A percentile compares a stretch with the other conserved stretches of the same genome.
These are phyloP conservation scores for Cucumis sativus DNA, from an alignment of 306 rosid genomes.

Conservation along the genomic window DNA sequence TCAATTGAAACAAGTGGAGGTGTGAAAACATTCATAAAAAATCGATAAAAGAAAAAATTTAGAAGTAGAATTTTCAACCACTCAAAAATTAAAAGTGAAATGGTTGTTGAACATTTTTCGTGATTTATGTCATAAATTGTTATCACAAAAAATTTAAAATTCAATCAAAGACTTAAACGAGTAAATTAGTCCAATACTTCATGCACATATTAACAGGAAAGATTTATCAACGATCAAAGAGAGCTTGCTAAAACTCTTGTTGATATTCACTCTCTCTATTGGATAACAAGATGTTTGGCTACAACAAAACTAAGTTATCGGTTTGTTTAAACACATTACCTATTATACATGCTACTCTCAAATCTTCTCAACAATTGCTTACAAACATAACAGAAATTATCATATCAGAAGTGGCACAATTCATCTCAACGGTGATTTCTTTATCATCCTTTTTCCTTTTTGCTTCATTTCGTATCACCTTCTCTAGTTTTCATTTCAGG, in stretches of 20 bases:
- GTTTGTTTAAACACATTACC: background rate
- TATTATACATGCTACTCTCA: background rate
- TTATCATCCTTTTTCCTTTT: background rate
- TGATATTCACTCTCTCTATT: background rate
- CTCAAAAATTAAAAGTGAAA: too few species aligned
- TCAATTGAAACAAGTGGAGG: too few species aligned
- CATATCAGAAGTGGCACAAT: background rate
- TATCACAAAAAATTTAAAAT: background rate
- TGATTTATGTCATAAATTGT: background rate
- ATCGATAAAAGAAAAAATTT: too few species aligned
- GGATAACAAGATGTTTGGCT: background rate
- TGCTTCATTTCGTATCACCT: constrained; percentile 5
- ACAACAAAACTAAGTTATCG: background rate
- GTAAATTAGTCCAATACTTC: background rate
- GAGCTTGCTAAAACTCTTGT: background rate
- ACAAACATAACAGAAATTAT: background rate
- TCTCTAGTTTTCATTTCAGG: constrained; percentile 7
- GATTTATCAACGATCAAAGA: background rate
- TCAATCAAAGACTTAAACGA: background rate
- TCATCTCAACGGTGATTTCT: background rate
- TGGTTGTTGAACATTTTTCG: too few species aligned
- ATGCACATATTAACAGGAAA: background rate
- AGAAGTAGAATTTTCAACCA: too few species aligned
- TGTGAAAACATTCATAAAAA: too few species aligned
- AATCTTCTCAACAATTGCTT: background rate